Base-by-base conservation (phyloP, 495 filamentous ascomycete species). In the Podospora didyma region DNA sequence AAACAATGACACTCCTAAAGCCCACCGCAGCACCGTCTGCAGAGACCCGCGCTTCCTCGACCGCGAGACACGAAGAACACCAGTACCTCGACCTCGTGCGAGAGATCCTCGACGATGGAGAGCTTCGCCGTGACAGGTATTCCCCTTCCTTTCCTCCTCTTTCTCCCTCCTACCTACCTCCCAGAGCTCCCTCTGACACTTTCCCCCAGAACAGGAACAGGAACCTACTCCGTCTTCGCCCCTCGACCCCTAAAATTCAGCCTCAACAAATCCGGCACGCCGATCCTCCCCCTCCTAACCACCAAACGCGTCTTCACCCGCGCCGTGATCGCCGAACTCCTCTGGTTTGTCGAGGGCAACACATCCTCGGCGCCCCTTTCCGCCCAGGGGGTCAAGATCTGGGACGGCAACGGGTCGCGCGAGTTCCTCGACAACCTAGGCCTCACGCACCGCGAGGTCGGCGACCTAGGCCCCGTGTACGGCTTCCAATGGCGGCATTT, bases 401-500 rank as follows among this genome's bases (percentile, higher is more conserved):
- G 94, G 94, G 94, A 98, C 72, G 90, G 89, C 66, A 97, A 98
- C 68, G 94, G 93, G 55, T 89, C 84, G 51, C 93, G 94, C 66
- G 86, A 81, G 58, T 96, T 83, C 72, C 88, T 98, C 42, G 93
- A 98, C 73, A 83, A 75, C 52, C 78, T 93, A 14, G 92, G 93
- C 6, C 81, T 97, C 11, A 72, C 79, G 0, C 80, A 94, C 64
- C 88, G 92, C 55, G 88, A 79, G 28, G 88, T 82, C 20, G 94
- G 95, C 56, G 94, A 98, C 67, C 80, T 98, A 0, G 94, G 94
- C 2, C 95, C 95, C 53, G 92, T 98, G 0, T 98, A 98, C 68
- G 94, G 94, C 4, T 98, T 98, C 77, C 94, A 98, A 71, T 98
- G 94, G 94, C 89, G 95, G 20, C 94, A 97, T 69, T 98, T 98